phyloP scores from a whole-genome alignment of 2,329 filamentous ascomycete species.

The Chrysoporthe cubensis region DNA sequence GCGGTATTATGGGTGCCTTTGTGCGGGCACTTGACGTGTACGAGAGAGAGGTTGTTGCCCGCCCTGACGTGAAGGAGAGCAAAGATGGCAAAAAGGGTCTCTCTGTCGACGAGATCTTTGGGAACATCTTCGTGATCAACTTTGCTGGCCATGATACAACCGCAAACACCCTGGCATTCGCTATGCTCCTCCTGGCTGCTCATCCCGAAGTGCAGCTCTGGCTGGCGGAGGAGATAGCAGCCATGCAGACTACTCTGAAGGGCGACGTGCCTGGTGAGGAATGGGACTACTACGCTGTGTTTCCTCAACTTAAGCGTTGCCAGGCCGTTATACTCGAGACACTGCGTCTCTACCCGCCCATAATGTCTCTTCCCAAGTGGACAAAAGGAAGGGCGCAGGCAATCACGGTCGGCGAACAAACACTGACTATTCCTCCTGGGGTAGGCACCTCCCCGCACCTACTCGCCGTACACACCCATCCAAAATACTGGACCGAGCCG shows the following conservation, averaged over 20 bases:
- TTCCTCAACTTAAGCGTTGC: conserved; percentile 16
- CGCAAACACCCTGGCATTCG: conserved; percentile 44
- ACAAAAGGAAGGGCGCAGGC: background rate
- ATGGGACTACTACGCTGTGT: conserved; percentile 9
- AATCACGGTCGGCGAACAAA: conserved; percentile 3
- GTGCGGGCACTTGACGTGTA: conserved; percentile 31
- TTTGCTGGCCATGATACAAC: conserved; percentile 39
- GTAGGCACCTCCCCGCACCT: conserved; percentile 16
- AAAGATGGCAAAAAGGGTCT: conserved; percentile 30
- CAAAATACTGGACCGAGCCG: conserved; percentile 23
- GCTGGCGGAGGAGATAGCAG: conserved; percentile 36
- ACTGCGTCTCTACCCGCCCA: conserved; percentile 13
- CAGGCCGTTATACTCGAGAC: conserved; percentile 21
- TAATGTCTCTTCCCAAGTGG: conserved; percentile 17
- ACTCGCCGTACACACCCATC: conserved; percentile 26
- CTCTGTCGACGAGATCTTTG: conserved; percentile 32
- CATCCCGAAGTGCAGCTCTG: conserved; percentile 38
- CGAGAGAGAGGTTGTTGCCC: background rate
- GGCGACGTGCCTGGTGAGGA: background rate
- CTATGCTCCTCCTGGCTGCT: conserved; percentile 45
- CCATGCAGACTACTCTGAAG: background rate
- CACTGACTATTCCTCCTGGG: conserved; percentile 12
- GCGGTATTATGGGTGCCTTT: conserved; percentile 33
- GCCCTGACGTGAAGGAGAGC: background rate
- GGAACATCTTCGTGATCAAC: conserved; percentile 38